Evolutionary conservation across 2,329 filamentous ascomycete genomes (phyloP), one percentile per base, ranked within the genome.

Genomic region (Rhexocercosporidium sp.): DNA sequence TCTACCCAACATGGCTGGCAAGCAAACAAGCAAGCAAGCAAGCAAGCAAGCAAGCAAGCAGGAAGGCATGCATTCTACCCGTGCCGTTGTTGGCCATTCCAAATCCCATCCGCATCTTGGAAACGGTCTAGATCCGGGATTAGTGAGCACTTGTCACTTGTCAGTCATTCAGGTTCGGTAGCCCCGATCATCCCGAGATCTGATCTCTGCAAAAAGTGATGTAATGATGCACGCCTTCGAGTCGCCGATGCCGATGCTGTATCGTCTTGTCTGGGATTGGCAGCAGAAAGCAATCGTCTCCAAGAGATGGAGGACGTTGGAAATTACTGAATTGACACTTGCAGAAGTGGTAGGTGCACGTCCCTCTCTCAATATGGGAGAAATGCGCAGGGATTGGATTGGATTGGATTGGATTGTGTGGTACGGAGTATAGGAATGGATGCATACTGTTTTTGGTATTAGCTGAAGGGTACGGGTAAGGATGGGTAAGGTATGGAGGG

Each of bases 241-340:
- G n/a, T n/a, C n/a, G n/a, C n/a, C n/a, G n/a, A n/a, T n/a, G n/a
- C n/a, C n/a, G n/a, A n/a, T n/a, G n/a, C n/a, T n/a, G n/a, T n/a
- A n/a, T n/a, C n/a, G n/a, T n/a, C n/a, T n/a, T n/a, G n/a, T n/a
- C n/a, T n/a, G n/a, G n/a, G 27, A 3, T n/a, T 2, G n/a, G 2
- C 3, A 22, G 18, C n/a, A 56, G 29, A 27, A 18, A 37, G 29
- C 3, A 56, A 31, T 56, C 29, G n/a, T 37, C 31, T 56, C 18
- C 8, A 22, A 37, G 8, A 56, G 31, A 41, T n/a, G 34, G 34
- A 57, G 31, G 54, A 39, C 31, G 54, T 57, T 37, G 20, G 31
- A 22, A 57, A 57, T 57, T 57, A 57, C 54, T 56, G 53, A 57
- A 57, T 16, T 41, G 31, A 57, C 41, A 47, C 44, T 20, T 47